Evolutionary conservation across 495 filamentous ascomycete species (phyloP).

Genomic region (Aspergillus bertholletiae): DNA sequence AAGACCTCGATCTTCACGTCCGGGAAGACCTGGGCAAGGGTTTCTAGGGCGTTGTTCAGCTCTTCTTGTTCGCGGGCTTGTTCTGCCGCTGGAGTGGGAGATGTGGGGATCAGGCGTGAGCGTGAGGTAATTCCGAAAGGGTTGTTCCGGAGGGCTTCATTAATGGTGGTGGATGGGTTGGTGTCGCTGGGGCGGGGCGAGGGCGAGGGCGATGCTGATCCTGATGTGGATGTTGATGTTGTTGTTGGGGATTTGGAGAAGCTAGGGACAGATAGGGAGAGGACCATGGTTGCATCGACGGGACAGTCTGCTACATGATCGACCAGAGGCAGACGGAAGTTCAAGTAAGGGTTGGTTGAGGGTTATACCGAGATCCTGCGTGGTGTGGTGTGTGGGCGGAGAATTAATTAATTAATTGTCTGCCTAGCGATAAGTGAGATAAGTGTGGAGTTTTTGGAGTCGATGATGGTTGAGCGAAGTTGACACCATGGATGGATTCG

Average conservation of each 20-base stretch:
- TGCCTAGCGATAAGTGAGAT: no score
- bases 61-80: slow-evolving; percentile 51
- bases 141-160: slow-evolving; percentile 41
- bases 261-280: slow-evolving; percentile 38
- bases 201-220: slow-evolving; percentile 21
- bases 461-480: no score
- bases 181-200: slow-evolving; percentile 14
- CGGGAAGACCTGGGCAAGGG: slow-evolving; percentile 76
- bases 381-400: no score
- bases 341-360: background rate
- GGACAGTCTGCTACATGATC: slow-evolving; percentile 34
- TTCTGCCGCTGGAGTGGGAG: slow-evolving; percentile 23
- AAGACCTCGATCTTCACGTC: slow-evolving; percentile 89
- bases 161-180: slow-evolving; percentile 34
- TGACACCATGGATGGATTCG: no score
- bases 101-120: slow-evolving; percentile 21
- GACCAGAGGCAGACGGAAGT: background rate
- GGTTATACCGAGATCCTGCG: no score
- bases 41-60: slow-evolving; percentile 70
- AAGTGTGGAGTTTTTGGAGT: no score
- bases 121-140: slow-evolving; percentile 39
- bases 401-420: no score
- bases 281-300: slow-evolving; percentile 34
- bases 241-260: slow-evolving; percentile 33
- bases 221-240: slow-evolving; percentile 12